phyloP scores from a whole-genome alignment of 257 asterid genomes.

The Linderniella brevidens region DNA sequence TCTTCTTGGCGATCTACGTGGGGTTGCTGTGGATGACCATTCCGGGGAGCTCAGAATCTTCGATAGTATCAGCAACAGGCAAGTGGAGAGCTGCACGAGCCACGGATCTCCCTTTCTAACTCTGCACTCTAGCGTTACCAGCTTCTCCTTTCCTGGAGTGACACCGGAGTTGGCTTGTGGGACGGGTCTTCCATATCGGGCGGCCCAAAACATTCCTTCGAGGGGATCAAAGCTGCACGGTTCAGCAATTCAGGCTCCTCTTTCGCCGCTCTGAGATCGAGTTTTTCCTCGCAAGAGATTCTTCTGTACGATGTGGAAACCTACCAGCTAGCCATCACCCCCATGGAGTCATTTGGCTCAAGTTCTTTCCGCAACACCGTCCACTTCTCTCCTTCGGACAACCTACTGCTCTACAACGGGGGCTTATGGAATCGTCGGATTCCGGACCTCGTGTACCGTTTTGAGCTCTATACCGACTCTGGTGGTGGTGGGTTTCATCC shows the following conservation, averaged over 20 bases:
- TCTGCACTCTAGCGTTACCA: conserved; percentile 50
- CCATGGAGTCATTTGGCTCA: too few relatives aligned
- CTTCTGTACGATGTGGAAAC: conserved; percentile 64
- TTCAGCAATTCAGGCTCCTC: conserved; percentile 61
- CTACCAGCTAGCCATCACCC: conserved; percentile 43
- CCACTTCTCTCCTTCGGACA: conserved; percentile 75
- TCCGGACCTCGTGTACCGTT: conserved; percentile 55
- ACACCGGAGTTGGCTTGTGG: conserved; percentile 78
- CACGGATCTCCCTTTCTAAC: conserved; percentile 76
- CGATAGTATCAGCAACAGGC: conserved; percentile 56
- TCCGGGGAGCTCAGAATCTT: conserved; percentile 83
- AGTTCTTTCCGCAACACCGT: too few relatives aligned
- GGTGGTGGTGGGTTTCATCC: conserved; percentile 99
- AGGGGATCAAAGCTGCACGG: conserved; percentile 73
- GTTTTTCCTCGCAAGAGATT: conserved; percentile 61
- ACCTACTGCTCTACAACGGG: conserved; percentile 87
- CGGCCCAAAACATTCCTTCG: conserved; percentile 85
- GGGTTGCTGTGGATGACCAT: conserved; percentile 70
- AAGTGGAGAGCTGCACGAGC: conserved; percentile 62
- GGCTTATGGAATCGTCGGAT: conserved; percentile 86
- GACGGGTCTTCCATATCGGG: conserved; percentile 56
- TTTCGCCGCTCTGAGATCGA: conserved; percentile 62
- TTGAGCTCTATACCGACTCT: conserved; percentile 76
- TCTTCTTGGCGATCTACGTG: conserved; percentile 75
- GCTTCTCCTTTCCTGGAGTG: conserved; percentile 69